Base-by-base conservation (phyloP, 2,329 filamentous ascomycete genomes). In the Colletotrichum simmondsii region DNA sequence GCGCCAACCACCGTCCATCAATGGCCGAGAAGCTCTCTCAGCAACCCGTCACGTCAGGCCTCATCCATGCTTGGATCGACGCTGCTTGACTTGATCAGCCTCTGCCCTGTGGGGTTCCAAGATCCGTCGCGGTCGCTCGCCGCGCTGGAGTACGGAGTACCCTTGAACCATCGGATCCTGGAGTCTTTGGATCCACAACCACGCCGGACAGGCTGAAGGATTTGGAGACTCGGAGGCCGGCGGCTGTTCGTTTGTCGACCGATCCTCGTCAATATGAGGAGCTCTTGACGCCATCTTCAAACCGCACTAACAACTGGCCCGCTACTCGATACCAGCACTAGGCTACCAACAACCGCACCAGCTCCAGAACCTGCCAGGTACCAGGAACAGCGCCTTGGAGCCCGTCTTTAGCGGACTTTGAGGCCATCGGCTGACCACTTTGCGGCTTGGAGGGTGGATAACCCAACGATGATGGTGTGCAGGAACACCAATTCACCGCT, bases 401-500 rank as follows among this genome's bases (percentile, higher is more conserved):
- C 42, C 42, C 22, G 19, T n/a, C 35, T 57, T 37, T 62, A 62
- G 67, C 60, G 67, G 61, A 19, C 32, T 22, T 49, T 37, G 56
- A 19, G 30, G 67, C 67, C 57, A 58, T 66, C 71, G 65, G 67
- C 71, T 71, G 71, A 71, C 71, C 71, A 57, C 37, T 52, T 69
- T 26, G 54, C 30, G 71, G 46, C 67, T 66, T 65, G 49, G 7
- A 14, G 46, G 26, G 66, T 70, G 66, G 60, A 32, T 35, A 49
- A 22, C 14, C 46, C 35, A 28, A 42, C 12, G 24, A 64, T 53
- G 37, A 35, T 71, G 60, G 71, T 58, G 49, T 73, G 67, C 61
- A 52, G 49, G 57, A 61, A 63, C 26, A 54, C 49, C 61, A 66
- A 49, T 71, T 73, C 71, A 73, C 71, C 71, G 71, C 71, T 66